Conservation (phyloP, 2,329 filamentous ascomycete genomes). For the Paecilomyces sp. region DNA sequence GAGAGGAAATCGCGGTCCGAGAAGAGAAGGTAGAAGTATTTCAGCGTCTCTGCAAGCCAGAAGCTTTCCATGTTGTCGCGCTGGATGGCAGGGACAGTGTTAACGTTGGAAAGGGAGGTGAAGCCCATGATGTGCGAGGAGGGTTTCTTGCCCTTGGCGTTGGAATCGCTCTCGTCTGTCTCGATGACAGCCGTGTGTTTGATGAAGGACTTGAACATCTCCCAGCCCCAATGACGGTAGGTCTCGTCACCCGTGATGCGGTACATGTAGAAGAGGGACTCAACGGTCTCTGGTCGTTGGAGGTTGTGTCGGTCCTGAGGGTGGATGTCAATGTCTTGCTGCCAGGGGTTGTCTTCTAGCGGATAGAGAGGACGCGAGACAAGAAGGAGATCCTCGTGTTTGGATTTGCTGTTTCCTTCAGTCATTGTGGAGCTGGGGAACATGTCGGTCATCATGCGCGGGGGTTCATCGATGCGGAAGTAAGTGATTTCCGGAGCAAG, state of each 20-base stretch:
- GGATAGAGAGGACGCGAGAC: conserved; percentile 28
- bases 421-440: conserved; percentile 23
- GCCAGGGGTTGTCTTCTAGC: conserved; percentile 48
- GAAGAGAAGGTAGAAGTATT: conserved; percentile 96
- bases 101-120: conserved; percentile 71
- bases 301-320: conserved; percentile 83
- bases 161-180: conserved; percentile 35
- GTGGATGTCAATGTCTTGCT: conserved; percentile 72
- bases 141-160: background rate
- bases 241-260: conserved; percentile 83
- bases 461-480: conserved; percentile 68
- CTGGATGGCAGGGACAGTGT: conserved; percentile 58
- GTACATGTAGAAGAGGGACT: conserved; percentile 97
- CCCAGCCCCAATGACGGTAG: conserved; percentile 96
- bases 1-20: conserved; percentile 75
- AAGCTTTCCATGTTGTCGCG: conserved; percentile 98
- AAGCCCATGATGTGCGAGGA: conserved; percentile 53
- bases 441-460: conserved; percentile 42
- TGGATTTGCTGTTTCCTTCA: conserved; percentile 26
- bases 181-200: conserved; percentile 75
- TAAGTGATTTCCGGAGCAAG: conserved; percentile 93
- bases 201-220: conserved; percentile 92
- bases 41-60: conserved; percentile 96
- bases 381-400: conserved; percentile 20
- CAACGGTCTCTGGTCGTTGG: conserved; percentile 92